A percentile compares a stretch with the other conserved stretches of the same genome.
Conservation (phyloP, 768 basidiomycete genomes). For the Naganishia randhawae region DNA sequence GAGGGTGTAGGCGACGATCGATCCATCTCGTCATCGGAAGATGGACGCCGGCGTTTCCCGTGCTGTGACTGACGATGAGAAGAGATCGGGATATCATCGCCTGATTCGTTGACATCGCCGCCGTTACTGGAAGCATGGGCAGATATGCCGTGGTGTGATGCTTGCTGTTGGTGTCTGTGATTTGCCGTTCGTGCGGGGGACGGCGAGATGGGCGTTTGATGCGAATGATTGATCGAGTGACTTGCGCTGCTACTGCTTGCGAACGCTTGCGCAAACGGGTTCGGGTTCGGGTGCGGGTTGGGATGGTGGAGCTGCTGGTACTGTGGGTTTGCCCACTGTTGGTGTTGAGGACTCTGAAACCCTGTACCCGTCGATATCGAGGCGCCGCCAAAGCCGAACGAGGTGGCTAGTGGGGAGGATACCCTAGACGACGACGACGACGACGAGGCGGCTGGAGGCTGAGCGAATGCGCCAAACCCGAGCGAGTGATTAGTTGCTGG, state of each 20-base stretch:
- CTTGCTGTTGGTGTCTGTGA: too few species aligned
- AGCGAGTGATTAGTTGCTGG: background rate
- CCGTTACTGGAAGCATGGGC: too few species aligned
- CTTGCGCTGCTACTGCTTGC: background rate
- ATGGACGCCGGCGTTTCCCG: background rate
- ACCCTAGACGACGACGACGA: background rate
- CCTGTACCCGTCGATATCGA: background rate
- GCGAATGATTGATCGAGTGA: too few species aligned
- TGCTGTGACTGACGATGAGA: too few species aligned
- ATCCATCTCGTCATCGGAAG: background rate
- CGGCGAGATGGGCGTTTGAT: background rate
- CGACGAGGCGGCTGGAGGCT: background rate
- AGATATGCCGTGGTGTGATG: background rate
- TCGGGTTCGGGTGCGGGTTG: background rate
- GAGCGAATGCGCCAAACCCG: background rate
- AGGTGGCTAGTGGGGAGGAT: conserved; percentile 9
- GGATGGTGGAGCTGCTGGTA: background rate
- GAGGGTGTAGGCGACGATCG: background rate
- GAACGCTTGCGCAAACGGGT: conserved; percentile 9
- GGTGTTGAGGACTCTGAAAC: background rate
- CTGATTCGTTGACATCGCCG: too few species aligned
- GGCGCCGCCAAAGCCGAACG: background rate
- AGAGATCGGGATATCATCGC: too few species aligned
- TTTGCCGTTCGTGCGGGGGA: background rate
- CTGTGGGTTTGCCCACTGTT: background rate